phyloP scores from a whole-genome alignment of 116 monocot genomes.

The Trichopus zeylanicus region DNA sequence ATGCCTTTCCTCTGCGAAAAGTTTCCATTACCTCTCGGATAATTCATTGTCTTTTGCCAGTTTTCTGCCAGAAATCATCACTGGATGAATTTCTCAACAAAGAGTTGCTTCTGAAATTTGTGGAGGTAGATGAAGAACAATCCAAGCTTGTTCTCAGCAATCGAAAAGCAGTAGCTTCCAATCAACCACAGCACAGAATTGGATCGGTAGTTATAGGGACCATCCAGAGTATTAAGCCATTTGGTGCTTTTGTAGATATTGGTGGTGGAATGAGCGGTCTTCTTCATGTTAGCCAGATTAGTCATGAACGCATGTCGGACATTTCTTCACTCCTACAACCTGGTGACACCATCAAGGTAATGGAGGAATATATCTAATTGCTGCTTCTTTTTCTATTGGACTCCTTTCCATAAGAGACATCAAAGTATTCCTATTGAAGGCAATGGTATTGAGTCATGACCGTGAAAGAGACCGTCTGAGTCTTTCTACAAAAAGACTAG shows the following conservation, averaged over 20 bases:
- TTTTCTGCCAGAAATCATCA: neutral
- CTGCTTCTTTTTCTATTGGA: no score
- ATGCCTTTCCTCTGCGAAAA: neutral
- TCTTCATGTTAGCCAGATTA: neutral
- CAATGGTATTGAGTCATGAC: neutral
- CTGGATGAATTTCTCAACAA: neutral
- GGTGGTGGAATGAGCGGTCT: neutral
- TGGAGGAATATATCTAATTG: no score
- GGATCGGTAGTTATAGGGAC: neutral
- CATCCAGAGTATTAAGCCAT: neutral
- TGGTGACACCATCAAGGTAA: neutral
- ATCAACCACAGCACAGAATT: neutral
- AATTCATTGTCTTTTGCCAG: neutral
- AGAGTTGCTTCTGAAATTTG: neutral
- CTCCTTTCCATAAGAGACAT: neutral
- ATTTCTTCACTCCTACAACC: neutral
- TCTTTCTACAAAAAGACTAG: slow-evolving; percentile 1
- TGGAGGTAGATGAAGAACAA: neutral
- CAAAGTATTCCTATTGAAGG: neutral
- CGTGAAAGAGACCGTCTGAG: neutral
- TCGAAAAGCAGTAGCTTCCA: neutral
- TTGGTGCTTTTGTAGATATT: neutral
- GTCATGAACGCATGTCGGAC: neutral
- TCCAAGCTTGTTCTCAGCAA: neutral
- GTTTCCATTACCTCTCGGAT: no score